Evolutionary conservation across 1,139 yeast genomes (phyloP).

Genomic region (Magnusiomyces suaveolens): DNA sequence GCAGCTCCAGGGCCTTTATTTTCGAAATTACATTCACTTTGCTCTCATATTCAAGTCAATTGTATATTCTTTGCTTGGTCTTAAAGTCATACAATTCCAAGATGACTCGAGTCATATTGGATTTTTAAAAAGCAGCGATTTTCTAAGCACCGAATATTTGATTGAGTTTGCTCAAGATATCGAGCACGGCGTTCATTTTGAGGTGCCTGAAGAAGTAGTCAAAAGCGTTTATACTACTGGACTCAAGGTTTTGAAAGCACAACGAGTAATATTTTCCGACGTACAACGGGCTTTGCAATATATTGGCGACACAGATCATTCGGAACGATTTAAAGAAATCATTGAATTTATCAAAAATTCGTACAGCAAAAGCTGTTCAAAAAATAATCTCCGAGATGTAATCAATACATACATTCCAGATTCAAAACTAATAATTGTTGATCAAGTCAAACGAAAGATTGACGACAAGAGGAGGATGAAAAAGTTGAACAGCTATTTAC

Average conservation of each 20-base stretch:
- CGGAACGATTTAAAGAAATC: background rate
- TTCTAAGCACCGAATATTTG: background rate
- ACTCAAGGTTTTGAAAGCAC: background rate
- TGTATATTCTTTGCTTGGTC: background rate
- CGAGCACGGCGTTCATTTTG: background rate
- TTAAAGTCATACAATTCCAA: background rate
- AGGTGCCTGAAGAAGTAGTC: background rate
- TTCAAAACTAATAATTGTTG: background rate
- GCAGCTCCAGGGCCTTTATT: background rate
- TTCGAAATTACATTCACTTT: background rate
- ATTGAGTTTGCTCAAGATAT: background rate
- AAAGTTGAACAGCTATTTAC: background rate
- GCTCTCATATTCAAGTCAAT: background rate
- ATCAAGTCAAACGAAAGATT: background rate
- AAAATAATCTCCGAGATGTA: background rate
- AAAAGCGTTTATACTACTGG: background rate
- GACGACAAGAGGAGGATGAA: background rate
- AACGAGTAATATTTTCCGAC: background rate
- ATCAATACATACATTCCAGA: background rate
- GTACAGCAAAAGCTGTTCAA: background rate
- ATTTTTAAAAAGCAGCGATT: background rate
- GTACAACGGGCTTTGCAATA: background rate
- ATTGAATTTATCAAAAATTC: background rate
- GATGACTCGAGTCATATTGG: background rate
- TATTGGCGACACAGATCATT: background rate